Conservation (phyloP, 2,329 filamentous ascomycete genomes). For the Sporothrix mexicana region DNA sequence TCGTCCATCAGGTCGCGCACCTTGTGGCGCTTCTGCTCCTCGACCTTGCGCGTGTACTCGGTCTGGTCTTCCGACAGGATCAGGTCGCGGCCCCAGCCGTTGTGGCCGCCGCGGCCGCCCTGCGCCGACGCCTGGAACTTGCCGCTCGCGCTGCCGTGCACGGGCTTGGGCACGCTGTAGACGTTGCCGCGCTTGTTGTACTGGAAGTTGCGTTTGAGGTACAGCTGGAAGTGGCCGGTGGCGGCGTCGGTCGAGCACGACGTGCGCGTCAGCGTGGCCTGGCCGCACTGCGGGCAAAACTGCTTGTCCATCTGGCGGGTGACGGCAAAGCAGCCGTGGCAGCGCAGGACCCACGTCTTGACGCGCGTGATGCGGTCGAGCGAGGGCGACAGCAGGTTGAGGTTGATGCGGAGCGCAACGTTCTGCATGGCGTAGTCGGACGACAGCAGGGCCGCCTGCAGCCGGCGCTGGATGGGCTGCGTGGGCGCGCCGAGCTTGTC, state of each 20-base stretch:
- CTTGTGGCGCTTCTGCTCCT: constrained; percentile 68
- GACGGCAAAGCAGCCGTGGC: constrained; percentile 89
- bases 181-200: constrained; percentile 93
- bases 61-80: constrained; percentile 94
- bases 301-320: constrained; percentile 85
- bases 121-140: constrained; percentile 62
- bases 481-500: constrained; percentile 60
- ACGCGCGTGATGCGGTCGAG: constrained; percentile 83
- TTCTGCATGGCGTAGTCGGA: constrained; percentile 99
- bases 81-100: constrained; percentile 82
- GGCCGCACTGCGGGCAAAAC: constrained; percentile 91
- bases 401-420: constrained; percentile 90
- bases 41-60: constrained; percentile 74
- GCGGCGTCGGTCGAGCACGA: constrained; percentile 79
- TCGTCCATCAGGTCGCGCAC: constrained; percentile 91
- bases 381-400: constrained; percentile 69
- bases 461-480: constrained; percentile 63
- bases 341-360: constrained; percentile 88
- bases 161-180: constrained; percentile 90
- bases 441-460: constrained; percentile 90
- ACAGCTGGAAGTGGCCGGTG: constrained; percentile 79
- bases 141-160: constrained; percentile 79
- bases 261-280: constrained; percentile 82
- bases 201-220: constrained; percentile 93
- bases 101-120: constrained; percentile 71